Conservation (phyloP, 1,139 yeast species). For the Diutina ranongensis region DNA sequence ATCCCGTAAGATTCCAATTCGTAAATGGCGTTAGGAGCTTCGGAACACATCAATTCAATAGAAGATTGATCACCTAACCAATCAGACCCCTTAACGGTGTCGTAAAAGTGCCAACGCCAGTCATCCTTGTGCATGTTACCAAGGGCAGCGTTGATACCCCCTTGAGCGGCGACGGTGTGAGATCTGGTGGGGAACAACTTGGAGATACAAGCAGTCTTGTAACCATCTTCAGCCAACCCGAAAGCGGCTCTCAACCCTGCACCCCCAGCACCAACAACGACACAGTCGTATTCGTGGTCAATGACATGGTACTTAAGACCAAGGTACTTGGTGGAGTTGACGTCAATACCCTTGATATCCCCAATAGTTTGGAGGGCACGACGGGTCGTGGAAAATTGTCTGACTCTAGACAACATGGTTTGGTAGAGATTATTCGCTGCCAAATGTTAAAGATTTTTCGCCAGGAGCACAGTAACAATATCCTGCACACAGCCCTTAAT, state of each 20-base stretch:
- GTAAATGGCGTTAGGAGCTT: conserved; percentile 91
- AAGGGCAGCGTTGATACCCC: conserved; percentile 97
- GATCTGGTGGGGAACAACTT: conserved; percentile 97
- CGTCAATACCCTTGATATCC: conserved; percentile 36
- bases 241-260: conserved; percentile 98
- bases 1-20: conserved; percentile 98
- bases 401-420: conserved; percentile 11
- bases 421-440: neutral
- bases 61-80: conserved; percentile 99
- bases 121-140: conserved; percentile 97
- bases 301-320: conserved; percentile 79
- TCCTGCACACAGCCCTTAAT: neutral
- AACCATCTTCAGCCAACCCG: conserved; percentile 95
- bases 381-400: conserved; percentile 20
- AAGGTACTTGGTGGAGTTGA: conserved; percentile 32
- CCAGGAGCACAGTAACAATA: neutral
- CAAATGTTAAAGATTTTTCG: neutral
- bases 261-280: conserved; percentile 98
- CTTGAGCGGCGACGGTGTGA: conserved; percentile 98
- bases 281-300: conserved; percentile 96
- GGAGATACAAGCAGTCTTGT: conserved; percentile 94
- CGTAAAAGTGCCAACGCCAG: conserved; percentile 99
- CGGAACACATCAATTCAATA: conserved; percentile 97
- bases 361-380: conserved; percentile 29
- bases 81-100: conserved; percentile 98